phyloP scores from a whole-genome alignment of 306 rosid species.

The Medicago arabica region DNA sequence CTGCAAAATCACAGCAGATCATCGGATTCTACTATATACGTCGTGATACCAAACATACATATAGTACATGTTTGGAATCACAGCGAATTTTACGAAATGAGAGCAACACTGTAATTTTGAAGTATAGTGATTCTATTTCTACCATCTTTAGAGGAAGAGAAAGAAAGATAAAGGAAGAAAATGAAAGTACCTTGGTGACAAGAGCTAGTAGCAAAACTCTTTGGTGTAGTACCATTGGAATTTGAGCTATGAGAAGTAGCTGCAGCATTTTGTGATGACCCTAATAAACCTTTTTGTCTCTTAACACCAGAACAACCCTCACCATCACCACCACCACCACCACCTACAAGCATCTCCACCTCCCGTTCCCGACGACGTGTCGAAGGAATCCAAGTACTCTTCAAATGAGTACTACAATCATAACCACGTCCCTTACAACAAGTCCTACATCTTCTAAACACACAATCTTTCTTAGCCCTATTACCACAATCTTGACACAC shows the following conservation, averaged over 20 bases:
- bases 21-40: too few relatives aligned
- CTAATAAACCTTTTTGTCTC: slow-evolving; percentile 54
- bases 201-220: slow-evolving; percentile 53
- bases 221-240: slow-evolving; percentile 58
- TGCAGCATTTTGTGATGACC: slow-evolving; percentile 50
- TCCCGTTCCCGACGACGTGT: slow-evolving; percentile 70
- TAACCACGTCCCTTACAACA: slow-evolving; percentile 80
- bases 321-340: slow-evolving; percentile 49
- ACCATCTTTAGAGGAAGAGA: too few relatives aligned
- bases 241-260: slow-evolving; percentile 64
- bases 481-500: slow-evolving; percentile 83
- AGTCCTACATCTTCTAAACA: slow-evolving; percentile 70
- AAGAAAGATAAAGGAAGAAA: neutral
- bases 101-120: neutral
- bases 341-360: slow-evolving; percentile 29
- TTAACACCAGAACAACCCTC: slow-evolving; percentile 51
- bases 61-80: neutral
- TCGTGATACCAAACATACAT: too few relatives aligned
- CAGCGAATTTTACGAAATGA: neutral
- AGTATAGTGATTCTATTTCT: neutral
- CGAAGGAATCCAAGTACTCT: slow-evolving; percentile 88
- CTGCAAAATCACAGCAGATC: too few relatives aligned
- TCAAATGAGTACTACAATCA: slow-evolving; percentile 73
- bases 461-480: slow-evolving; percentile 83
- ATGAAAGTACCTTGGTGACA: slow-evolving; percentile 58